A percentile compares a stretch with the other conserved stretches of the same genome.
Conservation (phyloP, 306 rosid genomes). For the Casuarina cunninghamiana region DNA sequence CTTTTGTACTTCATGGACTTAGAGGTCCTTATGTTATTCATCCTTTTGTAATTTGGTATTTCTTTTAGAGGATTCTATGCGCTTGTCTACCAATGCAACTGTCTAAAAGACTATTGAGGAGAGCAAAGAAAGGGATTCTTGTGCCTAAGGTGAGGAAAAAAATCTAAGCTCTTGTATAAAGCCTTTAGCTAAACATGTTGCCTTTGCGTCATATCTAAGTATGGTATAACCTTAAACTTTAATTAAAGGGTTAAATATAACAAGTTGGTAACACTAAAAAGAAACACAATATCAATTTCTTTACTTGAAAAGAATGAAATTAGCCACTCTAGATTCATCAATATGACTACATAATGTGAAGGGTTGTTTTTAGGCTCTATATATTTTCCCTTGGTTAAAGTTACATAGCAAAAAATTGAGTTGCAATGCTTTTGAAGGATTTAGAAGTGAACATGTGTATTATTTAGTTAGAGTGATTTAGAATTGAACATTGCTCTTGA, state of each 20-base stretch:
- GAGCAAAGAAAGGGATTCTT: no score
- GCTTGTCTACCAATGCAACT: no score
- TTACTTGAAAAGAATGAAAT: background rate
- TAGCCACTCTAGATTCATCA: background rate
- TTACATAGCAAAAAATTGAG: background rate
- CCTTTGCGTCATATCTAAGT: no score
- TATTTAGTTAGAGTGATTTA: background rate
- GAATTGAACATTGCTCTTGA: conserved; percentile 30
- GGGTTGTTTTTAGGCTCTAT: background rate
- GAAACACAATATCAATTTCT: background rate
- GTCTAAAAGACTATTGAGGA: no score
- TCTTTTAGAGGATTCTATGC: no score
- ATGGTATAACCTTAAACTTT: no score
- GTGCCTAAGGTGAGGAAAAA: no score
- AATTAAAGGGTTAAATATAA: background rate
- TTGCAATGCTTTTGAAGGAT: background rate
- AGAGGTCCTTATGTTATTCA: no score
- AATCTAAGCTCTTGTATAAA: no score
- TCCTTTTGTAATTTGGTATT: no score
- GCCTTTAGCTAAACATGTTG: no score
- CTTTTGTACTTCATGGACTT: background rate
- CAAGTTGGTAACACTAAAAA: background rate
- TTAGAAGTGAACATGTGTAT: background rate
- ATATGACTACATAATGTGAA: background rate
- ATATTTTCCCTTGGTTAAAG: background rate